Evolutionary conservation across 75 land plant species (phyloP), one percentile per base, ranked within the genome.

Genomic region (Cupressus sempervirens): DNA sequence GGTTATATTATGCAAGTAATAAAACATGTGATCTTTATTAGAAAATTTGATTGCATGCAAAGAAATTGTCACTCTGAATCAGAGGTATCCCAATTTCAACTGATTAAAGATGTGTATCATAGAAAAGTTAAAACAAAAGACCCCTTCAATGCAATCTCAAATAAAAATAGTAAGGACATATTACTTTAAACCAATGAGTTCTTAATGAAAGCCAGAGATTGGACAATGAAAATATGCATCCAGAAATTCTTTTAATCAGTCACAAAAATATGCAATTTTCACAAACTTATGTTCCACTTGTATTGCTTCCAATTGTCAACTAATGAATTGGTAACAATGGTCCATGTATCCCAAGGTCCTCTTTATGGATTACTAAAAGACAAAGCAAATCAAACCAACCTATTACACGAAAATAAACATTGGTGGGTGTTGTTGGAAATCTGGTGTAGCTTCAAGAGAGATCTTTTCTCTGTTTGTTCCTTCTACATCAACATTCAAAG

Each of bases 101-200:
- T 20, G 43, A 46, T 23, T 13, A 29, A 77, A 35, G 80, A 77
- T 7, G 18, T 41, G 7, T 76, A 38, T 40, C 36, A 40, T 76
- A 23, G 16, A 20, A 76, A 36, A 41, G 3, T 41, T n/a, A n/a
- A n/a, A 38, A 76, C 41, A 76, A 76, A 43, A 79, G 48, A 3
- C 48, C 45, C 32, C 29, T 72, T 35, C 74, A 32, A 2, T 32
- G 32, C 35, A 16, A 43, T 11, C 45, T 79, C 32, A 12, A 79
- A 45, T 50, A 23, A 40, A 26, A 23, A 45, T 45, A 79, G 46
- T 23, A 20, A 79, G 30, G 32, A 32, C 3, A 13, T 30, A 12
- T 79, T 79, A 79, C n/a, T 45, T 45, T 79, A 14, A 79, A 79
- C 45, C 81, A 26, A 79, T 13, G 41, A 79, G 30, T 45, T 45